A percentile compares a stretch with the other conserved stretches of the same genome.
These are phyloP conservation scores for Rubroboletus pulcherrimus DNA, from an alignment of 768 basidiomycete genomes.

Conservation along the genomic window DNA sequence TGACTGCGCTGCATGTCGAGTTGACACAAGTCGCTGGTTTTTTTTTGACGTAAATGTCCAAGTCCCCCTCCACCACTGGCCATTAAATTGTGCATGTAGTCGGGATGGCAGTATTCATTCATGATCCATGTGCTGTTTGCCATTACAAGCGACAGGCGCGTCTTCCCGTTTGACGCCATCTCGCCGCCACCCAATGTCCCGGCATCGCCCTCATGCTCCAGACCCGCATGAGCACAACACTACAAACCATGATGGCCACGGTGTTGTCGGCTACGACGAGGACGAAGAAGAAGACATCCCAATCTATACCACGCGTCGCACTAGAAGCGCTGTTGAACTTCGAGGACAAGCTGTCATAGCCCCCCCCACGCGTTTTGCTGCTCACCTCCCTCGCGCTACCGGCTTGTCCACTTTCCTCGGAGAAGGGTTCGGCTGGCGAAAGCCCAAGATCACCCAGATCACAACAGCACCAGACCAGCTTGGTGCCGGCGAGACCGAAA, in stretches of 20 bases:
- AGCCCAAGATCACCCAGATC: constrained; percentile 44
- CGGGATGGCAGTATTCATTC: neutral
- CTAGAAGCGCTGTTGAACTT: constrained; percentile 23
- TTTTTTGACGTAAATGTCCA: neutral
- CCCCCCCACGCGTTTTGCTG: constrained; percentile 7
- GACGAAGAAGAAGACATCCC: neutral
- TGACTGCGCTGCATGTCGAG: neutral
- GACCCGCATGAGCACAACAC: neutral
- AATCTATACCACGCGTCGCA: constrained; percentile 21
- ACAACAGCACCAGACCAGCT: constrained; percentile 57
- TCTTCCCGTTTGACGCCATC: neutral
- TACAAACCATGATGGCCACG: neutral
- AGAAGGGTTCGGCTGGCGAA: constrained; percentile 29
- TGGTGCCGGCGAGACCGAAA: constrained; percentile 76
- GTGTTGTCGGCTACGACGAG: neutral
- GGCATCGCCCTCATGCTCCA: neutral
- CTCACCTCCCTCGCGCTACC: constrained; percentile 12
- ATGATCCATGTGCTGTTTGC: neutral
- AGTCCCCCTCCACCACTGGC: neutral
- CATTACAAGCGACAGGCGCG: neutral
- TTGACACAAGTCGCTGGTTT: neutral
- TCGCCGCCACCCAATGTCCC: constrained; percentile 1
- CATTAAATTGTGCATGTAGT: neutral
- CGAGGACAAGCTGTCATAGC: constrained; percentile 2
- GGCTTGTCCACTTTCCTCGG: constrained; percentile 26